Evolutionary conservation across 2,329 filamentous ascomycete genomes (phyloP).

Genomic region (Trichophyton mentagrophytes): DNA sequence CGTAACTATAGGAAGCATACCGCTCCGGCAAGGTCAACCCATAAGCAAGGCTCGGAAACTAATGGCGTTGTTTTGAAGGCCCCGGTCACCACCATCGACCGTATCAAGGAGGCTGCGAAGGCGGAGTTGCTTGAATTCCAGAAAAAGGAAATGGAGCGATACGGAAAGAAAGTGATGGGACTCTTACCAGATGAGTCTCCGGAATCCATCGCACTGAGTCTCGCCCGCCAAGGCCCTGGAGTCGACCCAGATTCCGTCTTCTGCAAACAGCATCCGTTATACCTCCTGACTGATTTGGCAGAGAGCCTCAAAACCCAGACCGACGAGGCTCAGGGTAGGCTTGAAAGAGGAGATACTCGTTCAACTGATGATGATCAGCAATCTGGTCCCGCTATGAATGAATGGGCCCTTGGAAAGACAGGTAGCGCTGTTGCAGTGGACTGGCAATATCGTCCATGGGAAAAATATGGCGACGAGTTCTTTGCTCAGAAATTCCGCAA

Average conservation of each 20-base stretch:
- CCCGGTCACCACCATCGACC: not conserved
- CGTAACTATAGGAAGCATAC: not conserved
- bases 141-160: constrained; percentile 4
- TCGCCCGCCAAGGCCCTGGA: constrained; percentile 19
- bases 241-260: constrained; percentile 15
- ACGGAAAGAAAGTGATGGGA: constrained; percentile 5
- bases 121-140: constrained; percentile 17
- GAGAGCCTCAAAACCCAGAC: not conserved
- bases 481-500: constrained; percentile 9
- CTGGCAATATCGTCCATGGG: constrained; percentile 20
- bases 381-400: not conserved
- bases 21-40: not conserved
- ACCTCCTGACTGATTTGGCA: not conserved
- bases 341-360: not conserved
- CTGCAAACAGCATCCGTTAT: not conserved
- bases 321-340: not conserved
- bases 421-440: constrained; percentile 10
- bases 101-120: not conserved
- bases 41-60: not conserved
- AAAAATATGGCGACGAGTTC: constrained; percentile 6
- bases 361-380: not conserved
- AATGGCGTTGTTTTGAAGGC: not conserved
- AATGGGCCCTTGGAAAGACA: not conserved
- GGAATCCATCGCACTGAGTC: not conserved
- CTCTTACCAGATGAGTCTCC: not conserved